These are phyloP conservation scores for Mariannaea elegans DNA, from an alignment of 2,329 filamentous ascomycete genomes.

Conservation along the genomic window DNA sequence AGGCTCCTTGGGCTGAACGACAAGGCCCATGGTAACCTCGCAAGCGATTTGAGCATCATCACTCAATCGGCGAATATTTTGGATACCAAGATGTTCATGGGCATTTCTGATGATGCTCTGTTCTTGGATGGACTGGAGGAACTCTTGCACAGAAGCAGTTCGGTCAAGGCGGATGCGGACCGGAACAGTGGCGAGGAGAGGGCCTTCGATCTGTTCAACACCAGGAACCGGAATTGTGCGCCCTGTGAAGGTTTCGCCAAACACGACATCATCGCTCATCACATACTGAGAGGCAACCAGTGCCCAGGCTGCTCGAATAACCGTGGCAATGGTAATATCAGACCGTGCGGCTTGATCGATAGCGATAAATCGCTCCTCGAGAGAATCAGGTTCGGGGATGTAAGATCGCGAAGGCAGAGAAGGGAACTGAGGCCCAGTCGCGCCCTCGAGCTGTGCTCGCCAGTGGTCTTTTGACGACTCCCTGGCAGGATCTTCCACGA, in stretches of 20 bases:
- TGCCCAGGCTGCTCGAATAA: constrained; percentile 42
- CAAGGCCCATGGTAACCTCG: constrained; percentile 62
- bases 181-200: constrained; percentile 40
- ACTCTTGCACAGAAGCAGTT: constrained; percentile 32
- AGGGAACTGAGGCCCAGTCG: constrained; percentile 38
- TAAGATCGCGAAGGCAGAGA: constrained; percentile 36
- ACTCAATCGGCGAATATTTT: constrained; percentile 53
- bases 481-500: constrained; percentile 27
- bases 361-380: constrained; percentile 30
- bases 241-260: constrained; percentile 44
- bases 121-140: constrained; percentile 40
- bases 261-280: constrained; percentile 41
- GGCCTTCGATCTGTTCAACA: constrained; percentile 43
- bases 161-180: constrained; percentile 37
- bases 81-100: constrained; percentile 45
- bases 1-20: constrained; percentile 56
- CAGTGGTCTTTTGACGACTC: constrained; percentile 36
- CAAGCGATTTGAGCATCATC: constrained; percentile 61
- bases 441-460: constrained; percentile 34
- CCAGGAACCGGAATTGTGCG: constrained; percentile 40
- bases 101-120: constrained; percentile 38
- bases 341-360: constrained; percentile 32
- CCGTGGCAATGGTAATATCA: constrained; percentile 35
- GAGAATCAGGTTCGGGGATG: constrained; percentile 32
- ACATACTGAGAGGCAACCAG: constrained; percentile 38